Evolutionary conservation across 106 monocot species (phyloP).

Genomic region (Allium sativum): DNA sequence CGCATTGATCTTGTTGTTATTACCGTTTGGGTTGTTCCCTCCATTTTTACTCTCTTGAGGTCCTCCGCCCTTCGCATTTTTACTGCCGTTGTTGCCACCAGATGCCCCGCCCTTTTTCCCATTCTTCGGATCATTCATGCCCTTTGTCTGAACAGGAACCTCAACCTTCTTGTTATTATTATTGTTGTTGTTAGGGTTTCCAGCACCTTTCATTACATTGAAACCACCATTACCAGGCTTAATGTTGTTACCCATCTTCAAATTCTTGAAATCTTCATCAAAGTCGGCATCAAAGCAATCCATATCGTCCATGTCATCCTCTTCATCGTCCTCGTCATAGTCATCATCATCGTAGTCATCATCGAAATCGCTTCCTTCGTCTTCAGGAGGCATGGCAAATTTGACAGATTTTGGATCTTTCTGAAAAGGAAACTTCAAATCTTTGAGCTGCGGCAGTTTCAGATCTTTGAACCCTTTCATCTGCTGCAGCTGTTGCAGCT

Average conservation of each 20-base stretch:
- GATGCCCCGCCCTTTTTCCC: slow-evolving; percentile 10
- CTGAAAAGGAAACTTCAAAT: slow-evolving; percentile 35
- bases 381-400: slow-evolving; percentile 32
- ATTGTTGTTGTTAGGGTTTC: slow-evolving; percentile 8
- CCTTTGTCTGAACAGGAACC: slow-evolving; percentile 6
- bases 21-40: not conserved
- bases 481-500: slow-evolving; percentile 29
- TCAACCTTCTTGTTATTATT: slow-evolving; percentile 19
- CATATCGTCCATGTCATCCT: slow-evolving; percentile 39
- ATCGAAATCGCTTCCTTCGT: slow-evolving; percentile 23
- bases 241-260: slow-evolving; percentile 10
- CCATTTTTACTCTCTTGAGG: slow-evolving; percentile 5
- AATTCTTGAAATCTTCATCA: slow-evolving; percentile 39
- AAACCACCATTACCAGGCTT: slow-evolving; percentile 15
- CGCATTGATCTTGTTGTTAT: slow-evolving; percentile 1
- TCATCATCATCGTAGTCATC: slow-evolving; percentile 27
- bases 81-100: slow-evolving; percentile 11
- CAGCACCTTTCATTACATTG: slow-evolving; percentile 4
- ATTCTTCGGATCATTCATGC: slow-evolving; percentile 23
- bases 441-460: slow-evolving; percentile 48
- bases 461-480: slow-evolving; percentile 40
- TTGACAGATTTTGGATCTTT: slow-evolving; percentile 53
- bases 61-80: slow-evolving; percentile 15
- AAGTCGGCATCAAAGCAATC: slow-evolving; percentile 39
- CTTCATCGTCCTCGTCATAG: slow-evolving; percentile 18